phyloP scores from a whole-genome alignment of 2,329 filamentous ascomycete genomes.

The Torrubiella hemipterigena region DNA sequence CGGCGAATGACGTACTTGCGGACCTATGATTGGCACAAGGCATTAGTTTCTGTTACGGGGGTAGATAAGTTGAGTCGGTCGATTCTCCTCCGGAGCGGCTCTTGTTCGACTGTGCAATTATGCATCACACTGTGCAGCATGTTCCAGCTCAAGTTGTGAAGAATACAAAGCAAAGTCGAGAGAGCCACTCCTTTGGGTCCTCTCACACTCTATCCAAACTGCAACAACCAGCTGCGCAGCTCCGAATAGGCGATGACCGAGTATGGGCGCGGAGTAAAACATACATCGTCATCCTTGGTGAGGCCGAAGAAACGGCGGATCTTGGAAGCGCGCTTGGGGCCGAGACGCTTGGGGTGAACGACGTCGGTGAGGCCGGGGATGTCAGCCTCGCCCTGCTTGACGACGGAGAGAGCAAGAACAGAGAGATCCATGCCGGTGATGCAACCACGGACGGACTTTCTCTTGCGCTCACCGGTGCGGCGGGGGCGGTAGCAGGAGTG shows the following conservation, averaged over 20 bases:
- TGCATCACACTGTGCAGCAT: no score
- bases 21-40: slow-evolving; percentile 50
- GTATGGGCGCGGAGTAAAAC: slow-evolving; percentile 44
- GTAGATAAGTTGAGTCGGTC: background rate
- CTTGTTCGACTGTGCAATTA: no score
- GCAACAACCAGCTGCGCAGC: slow-evolving; percentile 30
- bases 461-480: slow-evolving; percentile 96
- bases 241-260: slow-evolving; percentile 60
- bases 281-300: slow-evolving; percentile 99
- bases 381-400: slow-evolving; percentile 95
- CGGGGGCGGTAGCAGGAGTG: slow-evolving; percentile 99
- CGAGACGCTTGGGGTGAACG: slow-evolving; percentile 97
- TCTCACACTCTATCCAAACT: slow-evolving; percentile 51
- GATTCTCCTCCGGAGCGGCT: background rate
- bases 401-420: slow-evolving; percentile 85
- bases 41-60: background rate
- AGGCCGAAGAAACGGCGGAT: slow-evolving; percentile 99
- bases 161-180: no score
- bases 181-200: no score
- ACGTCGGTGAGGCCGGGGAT: slow-evolving; percentile 95
- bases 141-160: no score
- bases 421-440: slow-evolving; percentile 94
- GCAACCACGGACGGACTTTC: slow-evolving; percentile 98
- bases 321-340: slow-evolving; percentile 99
- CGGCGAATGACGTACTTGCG: slow-evolving; percentile 99